Percentiles rank a stretch among this genome's conserved stretches.
These are phyloP conservation scores for Neobulgaria alba DNA, from an alignment of 2,329 filamentous ascomycete genomes.

Conservation along the genomic window DNA sequence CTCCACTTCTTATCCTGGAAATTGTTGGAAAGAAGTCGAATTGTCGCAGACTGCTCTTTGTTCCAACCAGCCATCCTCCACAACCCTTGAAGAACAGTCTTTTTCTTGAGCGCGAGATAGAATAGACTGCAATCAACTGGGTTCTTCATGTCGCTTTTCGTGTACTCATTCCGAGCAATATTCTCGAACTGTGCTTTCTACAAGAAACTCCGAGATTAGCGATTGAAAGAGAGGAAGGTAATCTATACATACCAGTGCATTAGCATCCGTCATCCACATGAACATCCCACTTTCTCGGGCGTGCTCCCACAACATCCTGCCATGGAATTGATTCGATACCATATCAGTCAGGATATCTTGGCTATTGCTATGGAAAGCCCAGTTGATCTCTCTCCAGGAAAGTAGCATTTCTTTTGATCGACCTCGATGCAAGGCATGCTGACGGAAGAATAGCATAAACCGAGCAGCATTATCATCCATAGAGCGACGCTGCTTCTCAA, in stretches of 20 bases:
- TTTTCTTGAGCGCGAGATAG: conserved; percentile 87
- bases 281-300: conserved; percentile 84
- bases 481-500: conserved; percentile 79
- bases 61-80: conserved; percentile 95
- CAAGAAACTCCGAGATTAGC: conserved; percentile 9
- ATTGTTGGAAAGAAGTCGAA: conserved; percentile 77
- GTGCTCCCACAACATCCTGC: conserved; percentile 73
- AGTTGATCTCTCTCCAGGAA: conserved; percentile 71
- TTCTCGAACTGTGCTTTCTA: conserved; percentile 74
- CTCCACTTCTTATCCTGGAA: conserved; percentile 82
- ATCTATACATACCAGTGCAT: conserved; percentile 65
- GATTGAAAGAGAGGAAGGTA: too few species aligned
- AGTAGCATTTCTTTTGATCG: conserved; percentile 58
- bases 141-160: conserved; percentile 76
- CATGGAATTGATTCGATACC: conserved; percentile 70
- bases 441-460: conserved; percentile 80
- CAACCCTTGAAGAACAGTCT: conserved; percentile 77
- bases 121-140: conserved; percentile 85
- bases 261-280: conserved; percentile 81
- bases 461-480: conserved; percentile 85
- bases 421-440: conserved; percentile 63
- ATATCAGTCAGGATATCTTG: conserved; percentile 88
- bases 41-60: conserved; percentile 73
- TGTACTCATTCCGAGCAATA: conserved; percentile 91
- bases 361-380: conserved; percentile 75